Conservation (phyloP, 2,329 filamentous ascomycete species). For the Penicillium polonicum region DNA sequence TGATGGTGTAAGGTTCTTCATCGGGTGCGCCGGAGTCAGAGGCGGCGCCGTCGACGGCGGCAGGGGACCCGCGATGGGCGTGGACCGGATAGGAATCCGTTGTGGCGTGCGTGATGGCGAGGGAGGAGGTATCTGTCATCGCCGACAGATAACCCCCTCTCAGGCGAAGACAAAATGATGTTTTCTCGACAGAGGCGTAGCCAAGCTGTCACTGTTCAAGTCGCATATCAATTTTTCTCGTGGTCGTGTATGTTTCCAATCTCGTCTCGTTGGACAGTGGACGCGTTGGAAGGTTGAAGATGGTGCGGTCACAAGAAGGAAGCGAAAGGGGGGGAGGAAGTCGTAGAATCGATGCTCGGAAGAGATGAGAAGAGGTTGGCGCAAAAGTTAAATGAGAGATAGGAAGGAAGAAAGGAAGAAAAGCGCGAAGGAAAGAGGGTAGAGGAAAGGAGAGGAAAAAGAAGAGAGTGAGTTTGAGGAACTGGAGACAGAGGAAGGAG, state of each 20-base stretch:
- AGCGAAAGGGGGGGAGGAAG: conserved; percentile 15
- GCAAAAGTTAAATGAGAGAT: conserved; percentile 14
- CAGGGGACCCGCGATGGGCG: conserved; percentile 44
- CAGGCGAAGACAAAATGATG: conserved; percentile 31
- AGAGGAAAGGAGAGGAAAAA: conserved; percentile 28
- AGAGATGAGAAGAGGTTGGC: conserved; percentile 8
- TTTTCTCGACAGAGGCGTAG: conserved; percentile 16
- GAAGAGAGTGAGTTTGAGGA: conserved; percentile 23
- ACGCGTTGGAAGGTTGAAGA: conserved; percentile 17
- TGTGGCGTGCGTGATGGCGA: conserved; percentile 50
- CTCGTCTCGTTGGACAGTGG: conserved; percentile 9
- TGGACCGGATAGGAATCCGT: conserved; percentile 49
- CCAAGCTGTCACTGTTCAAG: conserved; percentile 21
- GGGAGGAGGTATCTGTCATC: conserved; percentile 56
- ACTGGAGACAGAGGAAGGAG: conserved; percentile 22
- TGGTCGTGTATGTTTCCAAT: conserved; percentile 6
- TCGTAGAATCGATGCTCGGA: conserved; percentile 4
- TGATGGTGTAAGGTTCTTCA: conserved; percentile 74
- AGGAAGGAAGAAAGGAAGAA: conserved; percentile 15
- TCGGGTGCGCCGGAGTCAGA: conserved; percentile 44
- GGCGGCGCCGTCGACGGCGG: conserved; percentile 42
- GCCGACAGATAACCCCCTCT: conserved; percentile 51
- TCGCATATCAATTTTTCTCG: conserved; percentile 22
- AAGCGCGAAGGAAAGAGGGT: conserved; percentile 16
- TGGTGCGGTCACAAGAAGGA: conserved; percentile 6